Conservation (phyloP, 805 yeast species). For the Metschnikowia hibisci region DNA sequence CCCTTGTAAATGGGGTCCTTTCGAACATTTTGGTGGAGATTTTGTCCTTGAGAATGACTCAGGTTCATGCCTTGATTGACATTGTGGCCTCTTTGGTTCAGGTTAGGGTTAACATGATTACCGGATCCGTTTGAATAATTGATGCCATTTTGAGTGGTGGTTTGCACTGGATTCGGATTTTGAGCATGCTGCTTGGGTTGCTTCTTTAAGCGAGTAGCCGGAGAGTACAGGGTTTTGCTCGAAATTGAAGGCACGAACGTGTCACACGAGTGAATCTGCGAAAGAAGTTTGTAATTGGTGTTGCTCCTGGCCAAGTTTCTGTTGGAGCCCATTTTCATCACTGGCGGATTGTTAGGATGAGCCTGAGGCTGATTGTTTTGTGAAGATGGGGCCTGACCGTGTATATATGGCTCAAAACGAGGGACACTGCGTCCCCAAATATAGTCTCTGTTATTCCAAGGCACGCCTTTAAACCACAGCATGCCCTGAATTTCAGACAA, state of each 20-base stretch:
- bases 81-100: too few species aligned
- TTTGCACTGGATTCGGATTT: too few species aligned
- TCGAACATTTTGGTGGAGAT: background rate
- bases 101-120: too few species aligned
- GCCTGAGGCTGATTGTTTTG: constrained; percentile 3
- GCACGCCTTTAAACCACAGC: constrained; percentile 37
- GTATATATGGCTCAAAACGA: constrained; percentile 23
- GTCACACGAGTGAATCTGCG: constrained; percentile 35
- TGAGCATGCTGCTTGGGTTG: background rate
- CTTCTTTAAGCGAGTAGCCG: constrained; percentile 33
- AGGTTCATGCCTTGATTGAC: background rate
- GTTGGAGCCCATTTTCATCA: constrained; percentile 33
- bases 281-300: constrained; percentile 37
- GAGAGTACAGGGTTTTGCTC: constrained; percentile 28
- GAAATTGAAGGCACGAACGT: constrained; percentile 32
- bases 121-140: too few species aligned
- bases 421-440: constrained; percentile 35
- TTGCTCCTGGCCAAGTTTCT: constrained; percentile 35
- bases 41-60: background rate
- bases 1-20: constrained; percentile 1
- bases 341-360: constrained; percentile 16
- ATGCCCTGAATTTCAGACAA: constrained; percentile 31
- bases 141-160: too few species aligned
- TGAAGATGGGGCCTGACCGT: constrained; percentile 2
- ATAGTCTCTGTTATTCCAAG: constrained; percentile 38